Evolutionary conservation across 208 protist genomes (phyloP), one percentile per base, ranked within the genome.

Genomic region (Lotmaria passim): DNA sequence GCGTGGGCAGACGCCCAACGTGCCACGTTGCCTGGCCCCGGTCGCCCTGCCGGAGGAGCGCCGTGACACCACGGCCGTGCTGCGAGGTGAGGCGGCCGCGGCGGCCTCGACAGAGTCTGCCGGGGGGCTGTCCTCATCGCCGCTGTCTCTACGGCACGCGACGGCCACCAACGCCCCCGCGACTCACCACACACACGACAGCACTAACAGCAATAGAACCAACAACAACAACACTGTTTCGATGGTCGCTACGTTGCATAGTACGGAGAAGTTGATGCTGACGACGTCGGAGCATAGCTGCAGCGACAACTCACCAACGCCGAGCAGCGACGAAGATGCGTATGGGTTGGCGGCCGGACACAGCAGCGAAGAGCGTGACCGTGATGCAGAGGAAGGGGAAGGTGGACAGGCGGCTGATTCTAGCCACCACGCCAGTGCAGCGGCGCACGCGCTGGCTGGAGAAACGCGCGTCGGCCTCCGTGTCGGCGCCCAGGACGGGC

Each of bases 1-100:
- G 33, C 64, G 74, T 17, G 81, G 81, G 23, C 81, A 86, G 63
- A 79, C 81, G 5, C 64, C 47, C 11, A 65, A 74, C 53, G 63
- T 76, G 44, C 71, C 71, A 48, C 71, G 71, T 21, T 66, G 71
- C 56, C 31, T 76, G 26, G 56, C 62, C 1, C 71, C 71, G 11
- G 71, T 76, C 23, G 19, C 53, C 8, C 55, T 76, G 28, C 62
- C 62, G 17, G 41, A 64, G 26, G 62, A 64, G n/a, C 19, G 34
- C 0, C 33, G 33, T 7, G 31, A 39, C n/a, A 19, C 1, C 7
- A 23, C 0, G 6, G 7, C 17, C 19, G 5, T 58, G 52, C n/a
- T n/a, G 30, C 52, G 33, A n/a, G 31, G 31, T 10, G 52, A n/a
- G 31, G 7, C 17, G 52, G 33, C 52, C 1, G 7, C 50, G 24